Evolutionary conservation across 768 basidiomycete genomes (phyloP), one percentile per base, ranked within the genome.

Genomic region (Leccinellum rugosiceps): DNA sequence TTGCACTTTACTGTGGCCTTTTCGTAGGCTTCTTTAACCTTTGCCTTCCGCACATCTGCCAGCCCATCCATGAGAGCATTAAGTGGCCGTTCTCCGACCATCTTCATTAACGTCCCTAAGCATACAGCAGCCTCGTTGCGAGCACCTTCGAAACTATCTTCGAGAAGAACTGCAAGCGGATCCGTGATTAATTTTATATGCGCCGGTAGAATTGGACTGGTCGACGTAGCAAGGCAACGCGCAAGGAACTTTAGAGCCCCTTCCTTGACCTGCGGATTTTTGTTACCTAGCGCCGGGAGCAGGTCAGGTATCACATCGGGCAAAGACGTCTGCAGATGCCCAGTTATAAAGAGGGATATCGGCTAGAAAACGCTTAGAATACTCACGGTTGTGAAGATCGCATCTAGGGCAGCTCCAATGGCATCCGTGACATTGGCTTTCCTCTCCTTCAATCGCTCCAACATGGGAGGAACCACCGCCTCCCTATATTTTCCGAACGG

Each of bases 191-290:
- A 80, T 65, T 97, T 94, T 60, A 98, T 78, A 66, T 95, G 92
- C 1, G 82, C 75, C 23, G 84, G 82, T 43, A 82, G 81, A 11
- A 97, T 82, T 1, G 94, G 84, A 3, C 78, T 75, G 9, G 82
- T 80, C 2, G 94, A 91, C 1, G 80, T 80, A 2, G 84, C 76
- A 48, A 99, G 82, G 66, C 84, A 90, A 51, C 96, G 83, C 19
- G 81, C 83, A 26, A 98, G 76, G 66, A 96, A 97, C 66, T 91
- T 91, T 62, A 96, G 75, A 0, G 94, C 88, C 6, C 92, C 90
- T 73, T 96, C 93, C 67, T 97, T 96, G 30, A 97, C 91, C 73
- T 97, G 94, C 1, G 97, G 97, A 66, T 98, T 99, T 76, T 98
- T 99, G 55, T 87, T 87, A 62, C 85, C 85, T 17, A 96, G 75